Evolutionary conservation across 1,284 basidiomycete species (phyloP).

Genomic region (Ceratobasidium sp.): DNA sequence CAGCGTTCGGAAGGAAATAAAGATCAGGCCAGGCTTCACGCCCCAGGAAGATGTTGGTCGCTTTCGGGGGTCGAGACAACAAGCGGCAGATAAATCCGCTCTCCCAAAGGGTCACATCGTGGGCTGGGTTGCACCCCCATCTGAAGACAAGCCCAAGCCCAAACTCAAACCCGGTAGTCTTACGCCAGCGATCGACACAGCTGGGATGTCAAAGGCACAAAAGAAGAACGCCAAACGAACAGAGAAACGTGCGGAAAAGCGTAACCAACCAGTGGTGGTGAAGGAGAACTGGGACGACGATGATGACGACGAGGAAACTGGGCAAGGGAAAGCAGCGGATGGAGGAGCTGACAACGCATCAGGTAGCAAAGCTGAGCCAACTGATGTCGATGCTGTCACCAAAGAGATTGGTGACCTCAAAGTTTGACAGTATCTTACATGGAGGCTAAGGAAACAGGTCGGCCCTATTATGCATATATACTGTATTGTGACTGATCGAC

Average conservation of each 20-base stretch:
- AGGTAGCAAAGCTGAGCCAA: background rate
- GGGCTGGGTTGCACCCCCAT: conserved; percentile 72
- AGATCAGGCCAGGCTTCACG: conserved; percentile 90
- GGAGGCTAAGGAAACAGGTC: background rate
- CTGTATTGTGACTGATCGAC: conserved; percentile 9
- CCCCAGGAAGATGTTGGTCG: conserved; percentile 90
- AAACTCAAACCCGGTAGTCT: conserved; percentile 41
- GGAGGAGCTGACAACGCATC: background rate
- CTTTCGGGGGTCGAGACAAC: conserved; percentile 78
- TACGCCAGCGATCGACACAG: conserved; percentile 17
- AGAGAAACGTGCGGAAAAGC: conserved; percentile 65
- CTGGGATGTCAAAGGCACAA: conserved; percentile 55
- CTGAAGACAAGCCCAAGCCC: conserved; percentile 50
- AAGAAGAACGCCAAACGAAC: conserved; percentile 81
- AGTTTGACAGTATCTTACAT: background rate
- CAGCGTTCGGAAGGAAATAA: conserved; percentile 86
- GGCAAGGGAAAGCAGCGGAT: background rate
- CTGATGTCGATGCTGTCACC: conserved; percentile 36
- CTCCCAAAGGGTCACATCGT: conserved; percentile 77
- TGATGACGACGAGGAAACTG: conserved; percentile 45
- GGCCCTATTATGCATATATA: background rate
- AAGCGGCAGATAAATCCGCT: conserved; percentile 65
- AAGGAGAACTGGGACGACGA: conserved; percentile 78
- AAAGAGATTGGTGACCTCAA: conserved; percentile 40
- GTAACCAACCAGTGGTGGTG: conserved; percentile 53